phyloP scores from a whole-genome alignment of 805 yeast species.

The Scheffersomyces coipomensis region DNA sequence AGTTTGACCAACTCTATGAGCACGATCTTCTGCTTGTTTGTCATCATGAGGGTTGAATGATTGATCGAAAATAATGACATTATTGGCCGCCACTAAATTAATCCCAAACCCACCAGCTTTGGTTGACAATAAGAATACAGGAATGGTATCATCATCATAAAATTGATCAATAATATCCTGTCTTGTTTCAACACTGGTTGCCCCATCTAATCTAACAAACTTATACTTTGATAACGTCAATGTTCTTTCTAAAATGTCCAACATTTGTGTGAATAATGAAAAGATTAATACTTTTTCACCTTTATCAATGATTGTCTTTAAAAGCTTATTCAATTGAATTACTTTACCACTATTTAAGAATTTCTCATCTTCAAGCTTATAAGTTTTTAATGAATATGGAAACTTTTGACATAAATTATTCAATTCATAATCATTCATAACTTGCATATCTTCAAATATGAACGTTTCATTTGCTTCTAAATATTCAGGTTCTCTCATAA shows the following conservation, averaged over 20 bases:
- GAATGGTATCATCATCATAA: conserved; percentile 76
- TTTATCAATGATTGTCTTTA: conserved; percentile 53
- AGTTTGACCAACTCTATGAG: conserved; percentile 95
- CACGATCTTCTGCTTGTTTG: conserved; percentile 97
- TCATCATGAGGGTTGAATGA: conserved; percentile 98
- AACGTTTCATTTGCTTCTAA: conserved; percentile 71
- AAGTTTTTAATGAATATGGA: conserved; percentile 59
- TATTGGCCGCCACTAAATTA: conserved; percentile 91
- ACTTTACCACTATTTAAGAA: conserved; percentile 79
- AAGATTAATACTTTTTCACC: conserved; percentile 76
- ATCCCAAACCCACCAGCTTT: conserved; percentile 99
- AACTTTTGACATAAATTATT: conserved; percentile 71
- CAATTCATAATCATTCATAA: conserved; percentile 90
- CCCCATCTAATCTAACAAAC: conserved; percentile 89
- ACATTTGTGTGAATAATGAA: conserved; percentile 88
- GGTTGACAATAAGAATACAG: conserved; percentile 85
- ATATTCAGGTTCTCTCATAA: conserved; percentile 81
- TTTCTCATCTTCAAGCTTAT: conserved; percentile 50
- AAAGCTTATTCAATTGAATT: conserved; percentile 48
- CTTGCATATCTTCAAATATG: conserved; percentile 91
- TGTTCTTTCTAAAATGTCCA: conserved; percentile 82
- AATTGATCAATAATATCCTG: conserved; percentile 89
- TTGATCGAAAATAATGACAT: conserved; percentile 88
- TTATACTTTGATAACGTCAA: conserved; percentile 62
- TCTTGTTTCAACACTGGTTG: conserved; percentile 87